These are phyloP conservation scores for Favolaschia claudopus DNA, from an alignment of 768 basidiomycete genomes.

Conservation along the genomic window DNA sequence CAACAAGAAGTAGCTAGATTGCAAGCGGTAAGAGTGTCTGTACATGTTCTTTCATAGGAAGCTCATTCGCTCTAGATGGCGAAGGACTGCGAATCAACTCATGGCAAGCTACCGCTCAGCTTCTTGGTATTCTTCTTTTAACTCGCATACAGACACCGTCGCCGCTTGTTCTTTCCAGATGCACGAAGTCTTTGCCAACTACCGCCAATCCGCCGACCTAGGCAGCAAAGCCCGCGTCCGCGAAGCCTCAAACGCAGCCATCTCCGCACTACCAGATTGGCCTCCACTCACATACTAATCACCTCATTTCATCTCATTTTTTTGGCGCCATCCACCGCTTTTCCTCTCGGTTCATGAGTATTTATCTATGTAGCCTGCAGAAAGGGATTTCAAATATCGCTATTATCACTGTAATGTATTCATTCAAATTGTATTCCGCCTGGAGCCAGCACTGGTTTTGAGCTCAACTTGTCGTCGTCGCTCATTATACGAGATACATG, in stretches of 20 bases:
- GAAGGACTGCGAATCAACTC: constrained; percentile 62
- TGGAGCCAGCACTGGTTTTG: no score
- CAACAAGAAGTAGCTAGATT: constrained; percentile 66
- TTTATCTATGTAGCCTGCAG: no score
- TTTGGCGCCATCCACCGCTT: neutral
- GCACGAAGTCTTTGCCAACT: constrained; percentile 74
- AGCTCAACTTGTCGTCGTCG: no score
- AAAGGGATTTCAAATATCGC: no score
- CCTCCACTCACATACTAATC: constrained; percentile 53
- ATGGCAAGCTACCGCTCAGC: constrained; percentile 46
- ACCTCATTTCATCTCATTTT: neutral
- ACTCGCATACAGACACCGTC: constrained; percentile 57
- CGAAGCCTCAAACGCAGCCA: constrained; percentile 79
- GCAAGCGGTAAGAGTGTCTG: constrained; percentile 57
- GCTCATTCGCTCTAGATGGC: constrained; percentile 45
- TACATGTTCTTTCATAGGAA: constrained; percentile 11
- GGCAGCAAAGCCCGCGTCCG: constrained; percentile 79
- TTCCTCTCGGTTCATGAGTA: neutral
- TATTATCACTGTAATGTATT: no score
- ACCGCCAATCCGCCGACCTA: constrained; percentile 75
- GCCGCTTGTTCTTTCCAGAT: constrained; percentile 79
- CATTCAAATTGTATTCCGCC: no score
- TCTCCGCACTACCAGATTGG: constrained; percentile 78
- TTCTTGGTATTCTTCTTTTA: neutral
- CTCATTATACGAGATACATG: constrained; percentile 5